phyloP scores from a whole-genome alignment of 768 basidiomycete species.

The Polyporus arcularius region DNA sequence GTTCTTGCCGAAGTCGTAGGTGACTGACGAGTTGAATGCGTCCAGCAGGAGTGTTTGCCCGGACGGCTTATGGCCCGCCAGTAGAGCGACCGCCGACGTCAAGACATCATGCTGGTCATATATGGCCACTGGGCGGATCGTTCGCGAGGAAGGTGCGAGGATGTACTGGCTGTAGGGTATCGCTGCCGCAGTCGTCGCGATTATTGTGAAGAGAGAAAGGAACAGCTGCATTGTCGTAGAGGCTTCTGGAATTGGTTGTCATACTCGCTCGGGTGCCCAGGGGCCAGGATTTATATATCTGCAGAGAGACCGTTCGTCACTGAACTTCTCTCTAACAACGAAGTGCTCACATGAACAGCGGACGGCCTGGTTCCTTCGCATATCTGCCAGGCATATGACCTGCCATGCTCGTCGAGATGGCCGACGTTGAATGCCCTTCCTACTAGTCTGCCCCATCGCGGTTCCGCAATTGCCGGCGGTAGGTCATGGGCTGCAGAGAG shows the following conservation, averaged over 20 bases:
- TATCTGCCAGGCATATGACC: no score
- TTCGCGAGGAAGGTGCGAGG: slow-evolving; percentile 16
- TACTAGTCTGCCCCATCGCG: no score
- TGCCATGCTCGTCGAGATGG: no score
- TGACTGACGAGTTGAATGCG: slow-evolving; percentile 12
- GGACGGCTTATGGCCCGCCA: not conserved
- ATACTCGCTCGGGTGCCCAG: no score
- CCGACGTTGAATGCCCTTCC: no score
- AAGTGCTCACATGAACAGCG: no score
- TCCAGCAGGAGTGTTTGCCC: not conserved
- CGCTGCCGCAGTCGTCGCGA: not conserved
- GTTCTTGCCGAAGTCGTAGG: slow-evolving; percentile 22
- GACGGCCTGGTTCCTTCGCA: no score
- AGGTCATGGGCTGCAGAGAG: no score
- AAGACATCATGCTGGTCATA: slow-evolving; percentile 9
- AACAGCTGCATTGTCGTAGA: not conserved
- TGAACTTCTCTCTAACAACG: no score
- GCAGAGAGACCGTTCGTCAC: no score
- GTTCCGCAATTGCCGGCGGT: no score
- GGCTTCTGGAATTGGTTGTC: not conserved
- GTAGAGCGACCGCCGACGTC: not conserved
- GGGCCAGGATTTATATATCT: no score
- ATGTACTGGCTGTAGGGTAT: slow-evolving; percentile 15
- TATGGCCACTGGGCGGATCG: slow-evolving; percentile 9
- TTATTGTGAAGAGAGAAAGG: not conserved